Base-by-base conservation (phyloP, 2,329 filamentous ascomycete genomes). In the Teratosphaeria destructans region DNA sequence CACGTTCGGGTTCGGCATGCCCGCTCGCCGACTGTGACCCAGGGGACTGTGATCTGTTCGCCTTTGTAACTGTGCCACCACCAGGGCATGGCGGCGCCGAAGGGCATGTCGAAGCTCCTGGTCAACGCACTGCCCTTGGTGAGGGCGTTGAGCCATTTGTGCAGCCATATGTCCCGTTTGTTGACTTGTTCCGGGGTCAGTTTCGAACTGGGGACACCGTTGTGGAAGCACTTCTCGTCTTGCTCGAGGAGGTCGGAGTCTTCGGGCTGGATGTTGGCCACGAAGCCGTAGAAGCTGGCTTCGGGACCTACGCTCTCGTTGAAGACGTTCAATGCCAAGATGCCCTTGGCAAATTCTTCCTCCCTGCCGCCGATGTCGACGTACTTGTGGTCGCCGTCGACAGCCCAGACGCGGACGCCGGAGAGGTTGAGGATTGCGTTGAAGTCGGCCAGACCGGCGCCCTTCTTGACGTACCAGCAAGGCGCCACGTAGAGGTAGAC, bases 241-340 rank as follows among this genome's bases (percentile, higher is more conserved):
- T 29, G 53, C 6, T 39, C 29, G 29, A 60, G 49, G 1, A 14
- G 39, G 5, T 10, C 26, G 8, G 23, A 26, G 32, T 63, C 60
- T 43, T 62, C 56, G 4, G 60, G 60, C 27, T 62, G 53, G 37
- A 62, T 59, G 35, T 62, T 54, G 16, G 54, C 58, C 35, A 60
- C 58, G 57, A 60, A 60, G 32, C 62, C 62, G 37, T 56, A 43
- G 58, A 63, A 62, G 29, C 58, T 60, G 34, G 58, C 62, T n/a
- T 57, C 19, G 5, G 58, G 43, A 10, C 19, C n/a, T 8, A 56
- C 58, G 5, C 35, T 23, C 23, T 60, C 56, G 52, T 63, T 63
- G 57, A 59, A 62, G 16, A n/a, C 54, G 37, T 54, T 52, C 14
- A 63, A 55, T 12, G 39, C 54, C 19, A 56, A 23, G 12, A 63